Percentiles rank a stretch among this genome's conserved stretches.
Conservation (phyloP, 495 filamentous ascomycete species). For the Terfezia boudieri region DNA sequence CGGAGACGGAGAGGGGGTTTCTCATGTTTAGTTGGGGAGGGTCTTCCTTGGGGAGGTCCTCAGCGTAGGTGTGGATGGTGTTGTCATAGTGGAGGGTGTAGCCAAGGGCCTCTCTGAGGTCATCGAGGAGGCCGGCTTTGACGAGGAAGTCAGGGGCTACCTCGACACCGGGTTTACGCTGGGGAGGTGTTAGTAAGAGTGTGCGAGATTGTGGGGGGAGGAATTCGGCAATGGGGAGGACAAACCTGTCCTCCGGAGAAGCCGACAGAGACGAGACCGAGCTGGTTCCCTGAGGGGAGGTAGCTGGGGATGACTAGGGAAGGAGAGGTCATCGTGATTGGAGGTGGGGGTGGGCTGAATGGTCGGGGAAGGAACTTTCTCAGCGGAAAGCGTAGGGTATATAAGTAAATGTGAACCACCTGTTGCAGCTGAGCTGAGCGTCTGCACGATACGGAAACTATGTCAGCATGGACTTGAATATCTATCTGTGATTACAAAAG, state of each 20-base stretch:
- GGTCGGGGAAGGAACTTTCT: no score
- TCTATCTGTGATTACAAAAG: no score
- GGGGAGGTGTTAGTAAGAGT: slow-evolving; percentile 4
- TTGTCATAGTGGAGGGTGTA: slow-evolving; percentile 74
- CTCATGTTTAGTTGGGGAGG: slow-evolving; percentile 78
- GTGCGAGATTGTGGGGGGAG: neutral
- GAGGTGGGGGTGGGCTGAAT: neutral
- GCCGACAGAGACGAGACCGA: slow-evolving; percentile 84
- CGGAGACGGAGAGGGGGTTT: slow-evolving; percentile 68
- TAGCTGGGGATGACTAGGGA: slow-evolving; percentile 62
- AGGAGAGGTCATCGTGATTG: slow-evolving; percentile 35
- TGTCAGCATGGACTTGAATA: no score
- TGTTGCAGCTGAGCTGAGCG: no score
- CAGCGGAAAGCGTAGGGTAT: no score
- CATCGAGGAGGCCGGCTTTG: slow-evolving; percentile 61
- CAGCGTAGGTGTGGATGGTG: slow-evolving; percentile 59
- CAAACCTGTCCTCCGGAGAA: slow-evolving; percentile 92
- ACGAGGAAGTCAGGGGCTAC: slow-evolving; percentile 82
- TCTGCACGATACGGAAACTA: no score
- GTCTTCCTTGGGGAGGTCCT: slow-evolving; percentile 48
- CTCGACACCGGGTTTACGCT: slow-evolving; percentile 86
- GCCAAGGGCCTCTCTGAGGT: slow-evolving; percentile 63
- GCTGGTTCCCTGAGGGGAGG: slow-evolving; percentile 49
- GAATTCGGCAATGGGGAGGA: slow-evolving; percentile 1
- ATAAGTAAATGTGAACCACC: no score